Evolutionary conservation across 1,284 basidiomycete genomes (phyloP), one percentile per base, ranked within the genome.

Genomic region (Irpex sp.): DNA sequence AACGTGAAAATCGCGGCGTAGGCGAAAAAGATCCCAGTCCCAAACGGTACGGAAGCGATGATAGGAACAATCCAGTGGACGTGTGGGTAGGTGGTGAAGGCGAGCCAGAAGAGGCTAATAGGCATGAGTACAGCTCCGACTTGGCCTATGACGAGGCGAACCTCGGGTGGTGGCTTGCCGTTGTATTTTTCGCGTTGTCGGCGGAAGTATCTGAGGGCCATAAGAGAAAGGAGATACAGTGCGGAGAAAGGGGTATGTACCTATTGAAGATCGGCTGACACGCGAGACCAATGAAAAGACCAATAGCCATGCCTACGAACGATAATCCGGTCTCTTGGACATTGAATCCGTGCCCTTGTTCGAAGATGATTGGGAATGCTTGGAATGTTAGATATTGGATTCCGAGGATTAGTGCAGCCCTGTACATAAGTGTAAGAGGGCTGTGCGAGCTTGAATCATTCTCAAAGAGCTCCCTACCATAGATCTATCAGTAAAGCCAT

Each of bases 21-120:
- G 31, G 85, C 80, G 68, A 84, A 88, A 56, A 86, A 81, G 7
- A 81, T 77, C 2, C 86, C 86, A 0, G 78, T 69, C 15, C 88
- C 87, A 63, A 90, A 88, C 0, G 86, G 87, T 4, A 86, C 69
- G 0, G 84, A 86, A 2, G 82, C 84, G 60, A 92, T 76, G 68
- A 91, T 86, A 11, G 88, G 88, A 1, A 80, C 82, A 35, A 88
- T 87, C 91, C 92, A 94, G 64, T 86, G 91, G 0, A 93, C 85
- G 15, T 72, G 73, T 6, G 77, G 75, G 71, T 88, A 90, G 1
- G 85, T 87, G 0, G 90, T 92, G 66, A 91, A 90, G 0, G 90
- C 90, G 57, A 93, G 80, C 76, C 88, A 87, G 73, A 87, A 90
- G 0, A 93, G 78, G 15, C 84, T 81, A 36, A 92, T 62, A 0